phyloP scores from a whole-genome alignment of 1,284 basidiomycete species.

The Apiotrichum laibachii region DNA sequence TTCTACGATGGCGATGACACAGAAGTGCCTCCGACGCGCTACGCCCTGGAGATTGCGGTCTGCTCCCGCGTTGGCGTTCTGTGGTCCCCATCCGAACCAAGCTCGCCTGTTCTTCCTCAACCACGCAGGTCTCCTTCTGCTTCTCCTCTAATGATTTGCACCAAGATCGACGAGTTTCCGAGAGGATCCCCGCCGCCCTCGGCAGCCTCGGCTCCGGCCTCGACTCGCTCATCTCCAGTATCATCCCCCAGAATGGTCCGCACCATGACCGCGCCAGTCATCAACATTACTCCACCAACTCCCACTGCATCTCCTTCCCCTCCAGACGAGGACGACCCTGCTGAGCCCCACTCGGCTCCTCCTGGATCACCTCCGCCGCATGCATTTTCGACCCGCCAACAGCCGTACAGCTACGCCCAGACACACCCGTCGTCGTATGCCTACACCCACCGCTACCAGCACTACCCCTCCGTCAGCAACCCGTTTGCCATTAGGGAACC shows the following conservation, averaged over 20 bases:
- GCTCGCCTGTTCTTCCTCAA: not conserved
- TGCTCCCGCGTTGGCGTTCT: constrained; percentile 1
- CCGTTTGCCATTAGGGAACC: not conserved
- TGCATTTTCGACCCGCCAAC: not conserved
- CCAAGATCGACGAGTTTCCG: not conserved
- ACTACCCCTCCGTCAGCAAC: not conserved
- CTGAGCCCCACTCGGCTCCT: not conserved
- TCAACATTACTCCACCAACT: not conserved
- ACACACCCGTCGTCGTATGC: not conserved
- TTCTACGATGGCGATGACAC: constrained; percentile 4
- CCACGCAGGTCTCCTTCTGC: not conserved
- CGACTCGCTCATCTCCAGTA: not conserved
- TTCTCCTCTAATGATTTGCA: not conserved
- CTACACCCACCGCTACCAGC: constrained; percentile 2
- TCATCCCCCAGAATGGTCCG: not conserved
- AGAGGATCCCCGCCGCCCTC: not conserved
- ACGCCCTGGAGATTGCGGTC: not conserved
- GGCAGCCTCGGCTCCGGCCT: not conserved
- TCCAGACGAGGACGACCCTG: not conserved
- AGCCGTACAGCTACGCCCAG: not conserved
- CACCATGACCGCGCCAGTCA: not conserved
- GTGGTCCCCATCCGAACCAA: not conserved
- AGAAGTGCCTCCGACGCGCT: not conserved
- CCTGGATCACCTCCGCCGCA: not conserved
- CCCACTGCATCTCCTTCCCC: not conserved